Conservation (phyloP, 495 filamentous ascomycete species). For the Trichoderma virens region DNA sequence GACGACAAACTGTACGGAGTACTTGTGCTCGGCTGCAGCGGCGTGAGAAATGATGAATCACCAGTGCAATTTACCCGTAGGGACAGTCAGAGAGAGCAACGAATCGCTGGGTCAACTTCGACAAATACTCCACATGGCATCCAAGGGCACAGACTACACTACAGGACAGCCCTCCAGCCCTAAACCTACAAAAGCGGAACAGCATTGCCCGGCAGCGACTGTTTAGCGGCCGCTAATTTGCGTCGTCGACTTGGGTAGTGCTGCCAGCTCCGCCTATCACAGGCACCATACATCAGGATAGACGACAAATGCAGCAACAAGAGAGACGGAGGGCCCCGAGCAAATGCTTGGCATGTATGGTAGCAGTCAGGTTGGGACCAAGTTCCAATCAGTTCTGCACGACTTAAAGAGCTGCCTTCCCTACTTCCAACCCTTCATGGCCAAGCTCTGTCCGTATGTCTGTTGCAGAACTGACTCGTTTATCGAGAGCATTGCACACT, state of each 20-base stretch:
- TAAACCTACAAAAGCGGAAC: constrained; percentile 10
- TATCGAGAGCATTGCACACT: background rate
- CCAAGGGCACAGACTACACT: too few relatives aligned
- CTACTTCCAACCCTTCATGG: background rate
- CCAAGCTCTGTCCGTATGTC: background rate
- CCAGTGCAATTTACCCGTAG: background rate
- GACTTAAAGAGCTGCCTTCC: too few relatives aligned
- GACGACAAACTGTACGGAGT: too few relatives aligned
- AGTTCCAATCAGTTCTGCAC: too few relatives aligned
- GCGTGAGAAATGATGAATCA: background rate
- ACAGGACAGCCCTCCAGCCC: constrained; percentile 10
- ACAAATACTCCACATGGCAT: constrained; percentile 14
- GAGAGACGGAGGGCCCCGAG: background rate
- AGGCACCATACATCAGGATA: background rate
- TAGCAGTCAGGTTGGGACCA: too few relatives aligned
- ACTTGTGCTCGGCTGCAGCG: too few relatives aligned
- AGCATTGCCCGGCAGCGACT: background rate
- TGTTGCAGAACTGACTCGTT: background rate
- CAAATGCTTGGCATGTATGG: constrained; percentile 3
- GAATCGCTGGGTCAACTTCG: too few relatives aligned
- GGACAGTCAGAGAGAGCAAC: background rate
- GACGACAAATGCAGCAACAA: constrained; percentile 4
- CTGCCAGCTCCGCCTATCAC: background rate
- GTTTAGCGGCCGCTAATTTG: constrained; percentile 3
- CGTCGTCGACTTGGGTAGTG: background rate